Conservation (phyloP, 768 basidiomycete species). For the Termitomyces sp. region DNA sequence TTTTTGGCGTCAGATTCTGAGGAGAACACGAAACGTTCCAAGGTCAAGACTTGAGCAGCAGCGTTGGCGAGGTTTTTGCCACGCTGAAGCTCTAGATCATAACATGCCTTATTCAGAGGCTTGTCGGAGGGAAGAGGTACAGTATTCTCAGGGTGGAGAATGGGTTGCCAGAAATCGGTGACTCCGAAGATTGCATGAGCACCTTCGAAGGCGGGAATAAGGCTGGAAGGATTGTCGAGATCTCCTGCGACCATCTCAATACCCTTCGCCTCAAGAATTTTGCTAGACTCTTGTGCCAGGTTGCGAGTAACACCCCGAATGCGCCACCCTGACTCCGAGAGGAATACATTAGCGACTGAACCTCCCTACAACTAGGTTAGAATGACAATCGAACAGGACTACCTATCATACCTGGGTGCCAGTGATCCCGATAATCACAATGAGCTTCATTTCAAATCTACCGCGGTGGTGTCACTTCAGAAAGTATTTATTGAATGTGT, state of each 20-base stretch:
- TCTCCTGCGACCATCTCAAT: constrained; percentile 7
- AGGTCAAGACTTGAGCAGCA: not conserved
- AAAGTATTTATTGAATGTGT: too few relatives aligned
- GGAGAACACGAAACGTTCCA: constrained; percentile 2
- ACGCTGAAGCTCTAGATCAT: constrained; percentile 4
- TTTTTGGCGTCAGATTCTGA: not conserved
- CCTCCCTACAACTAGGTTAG: not conserved
- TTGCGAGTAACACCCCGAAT: constrained; percentile 7
- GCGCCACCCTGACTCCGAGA: constrained; percentile 5
- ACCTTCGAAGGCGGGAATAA: constrained; percentile 1
- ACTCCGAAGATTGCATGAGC: constrained; percentile 6
- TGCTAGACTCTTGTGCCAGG: not conserved
- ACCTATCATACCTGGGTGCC: constrained; percentile 1
- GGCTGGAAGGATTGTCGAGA: not conserved
- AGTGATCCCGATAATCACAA: constrained; percentile 7
- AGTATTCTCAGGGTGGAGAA: not conserved
- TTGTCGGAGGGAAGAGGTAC: not conserved
- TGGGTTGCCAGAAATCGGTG: constrained; percentile 9
- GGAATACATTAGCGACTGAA: constrained; percentile 7
- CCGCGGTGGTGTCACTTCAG: too few relatives aligned
- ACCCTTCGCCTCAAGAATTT: not conserved
- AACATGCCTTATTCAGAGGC: not conserved
- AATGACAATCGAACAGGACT: not conserved
- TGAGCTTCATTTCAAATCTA: constrained; percentile 1
- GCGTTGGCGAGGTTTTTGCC: constrained; percentile 5